Percentiles rank a stretch among this genome's conserved stretches.
Evolutionary conservation across 305 asterid genomes (phyloP).

Genomic region (Fraxinus ornus): DNA sequence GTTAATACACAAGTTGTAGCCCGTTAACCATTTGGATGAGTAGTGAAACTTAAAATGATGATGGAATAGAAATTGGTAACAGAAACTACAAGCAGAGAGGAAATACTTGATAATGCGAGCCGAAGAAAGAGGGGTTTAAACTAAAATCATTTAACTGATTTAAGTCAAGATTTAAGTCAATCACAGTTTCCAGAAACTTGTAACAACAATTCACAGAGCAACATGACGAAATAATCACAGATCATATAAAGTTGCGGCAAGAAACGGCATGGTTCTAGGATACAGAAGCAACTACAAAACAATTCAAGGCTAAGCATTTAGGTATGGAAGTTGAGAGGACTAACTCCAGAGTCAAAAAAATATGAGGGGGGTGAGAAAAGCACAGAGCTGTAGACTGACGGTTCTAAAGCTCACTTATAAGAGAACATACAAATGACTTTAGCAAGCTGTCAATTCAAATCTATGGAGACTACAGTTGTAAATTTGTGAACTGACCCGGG

Average conservation of each 20-base stretch:
- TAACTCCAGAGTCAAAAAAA: not conserved
- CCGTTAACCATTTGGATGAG: constrained; percentile 3
- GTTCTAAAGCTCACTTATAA: not conserved
- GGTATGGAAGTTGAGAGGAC: not conserved
- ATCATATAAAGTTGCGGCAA: not conserved
- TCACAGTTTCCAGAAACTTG: constrained; percentile 4
- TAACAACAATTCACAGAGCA: not conserved
- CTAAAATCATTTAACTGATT: not conserved
- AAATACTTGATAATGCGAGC: constrained; percentile 3
- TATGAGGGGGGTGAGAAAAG: not conserved
- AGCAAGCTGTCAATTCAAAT: not conserved
- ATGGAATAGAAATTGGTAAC: not conserved
- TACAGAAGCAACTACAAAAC: not conserved
- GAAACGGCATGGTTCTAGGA: not conserved
- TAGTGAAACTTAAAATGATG: not conserved
- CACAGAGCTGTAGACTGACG: not conserved
- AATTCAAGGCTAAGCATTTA: not conserved
- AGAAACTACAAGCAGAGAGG: not conserved
- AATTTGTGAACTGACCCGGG: not conserved
- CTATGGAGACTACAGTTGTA: not conserved
- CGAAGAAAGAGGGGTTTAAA: not conserved
- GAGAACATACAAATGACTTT: not conserved
- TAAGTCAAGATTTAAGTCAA: constrained; percentile 1
- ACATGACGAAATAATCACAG: not conserved
- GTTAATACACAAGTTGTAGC: constrained; percentile 22